Conservation (phyloP, 371 early-diverging fungal species). For the Coemansia sp. region DNA sequence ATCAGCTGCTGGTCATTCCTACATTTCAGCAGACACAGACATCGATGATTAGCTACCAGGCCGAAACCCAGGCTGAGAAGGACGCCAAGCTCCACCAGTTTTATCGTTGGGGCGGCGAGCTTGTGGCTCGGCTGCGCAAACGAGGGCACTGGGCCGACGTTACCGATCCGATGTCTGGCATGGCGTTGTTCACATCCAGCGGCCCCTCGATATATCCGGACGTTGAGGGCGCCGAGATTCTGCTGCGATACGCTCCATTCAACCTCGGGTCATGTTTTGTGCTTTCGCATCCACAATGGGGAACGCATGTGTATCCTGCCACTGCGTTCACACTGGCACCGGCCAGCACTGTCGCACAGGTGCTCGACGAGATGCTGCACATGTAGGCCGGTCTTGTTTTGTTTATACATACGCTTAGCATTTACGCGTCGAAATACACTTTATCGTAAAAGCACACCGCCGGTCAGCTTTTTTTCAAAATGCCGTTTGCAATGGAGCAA, state of each 20-base stretch:
- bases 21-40: constrained; percentile 71
- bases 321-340: constrained; percentile 86
- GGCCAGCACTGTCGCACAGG: constrained; percentile 54
- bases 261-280: constrained; percentile 84
- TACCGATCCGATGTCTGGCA: constrained; percentile 92
- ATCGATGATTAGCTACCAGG: constrained; percentile 74
- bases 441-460: too few relatives aligned
- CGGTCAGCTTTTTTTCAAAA: not conserved
- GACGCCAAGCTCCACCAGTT: constrained; percentile 79
- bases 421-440: too few relatives aligned
- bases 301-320: constrained; percentile 81
- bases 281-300: constrained; percentile 84
- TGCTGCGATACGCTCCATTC: constrained; percentile 72
- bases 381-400: not conserved
- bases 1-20: constrained; percentile 68
- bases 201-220: constrained; percentile 84
- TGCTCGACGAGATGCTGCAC: constrained; percentile 3
- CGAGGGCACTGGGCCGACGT: constrained; percentile 85
- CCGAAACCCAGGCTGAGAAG: constrained; percentile 72
- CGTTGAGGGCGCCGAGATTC: constrained; percentile 72
- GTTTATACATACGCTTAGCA: too few relatives aligned
- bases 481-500: too few relatives aligned
- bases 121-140: constrained; percentile 57
- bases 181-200: constrained; percentile 59
- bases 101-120: constrained; percentile 65